Conservation (phyloP, 176 grass and related monocot species). For the Hsuehochloa calcarea region DNA sequence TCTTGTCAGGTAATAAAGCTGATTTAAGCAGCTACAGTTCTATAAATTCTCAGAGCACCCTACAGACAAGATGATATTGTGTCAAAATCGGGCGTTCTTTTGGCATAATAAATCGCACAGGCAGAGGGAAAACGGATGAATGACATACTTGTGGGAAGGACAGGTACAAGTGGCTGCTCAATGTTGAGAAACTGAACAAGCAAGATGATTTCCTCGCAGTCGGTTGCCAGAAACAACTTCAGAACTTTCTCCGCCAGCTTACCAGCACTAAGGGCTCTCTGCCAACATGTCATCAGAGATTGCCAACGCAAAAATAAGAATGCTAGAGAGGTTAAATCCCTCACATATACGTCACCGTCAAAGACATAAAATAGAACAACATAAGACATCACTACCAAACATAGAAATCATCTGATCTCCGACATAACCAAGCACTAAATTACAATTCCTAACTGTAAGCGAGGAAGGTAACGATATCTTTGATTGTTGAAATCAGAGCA, state of each 20-base stretch:
- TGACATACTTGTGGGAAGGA: slow-evolving; percentile 78
- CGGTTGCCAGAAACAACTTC: slow-evolving; percentile 76
- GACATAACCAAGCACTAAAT: background rate
- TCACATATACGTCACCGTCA: background rate
- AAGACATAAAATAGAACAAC: background rate
- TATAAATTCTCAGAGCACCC: slow-evolving; percentile 96
- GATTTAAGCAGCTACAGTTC: slow-evolving; percentile 1
- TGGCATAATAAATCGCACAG: background rate
- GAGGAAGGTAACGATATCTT: too few relatives aligned
- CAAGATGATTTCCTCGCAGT: slow-evolving; percentile 66
- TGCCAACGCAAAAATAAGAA: background rate
- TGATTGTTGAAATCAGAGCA: too few relatives aligned
- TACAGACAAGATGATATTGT: slow-evolving; percentile 30
- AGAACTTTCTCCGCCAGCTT: slow-evolving; percentile 87
- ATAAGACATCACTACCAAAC: background rate
- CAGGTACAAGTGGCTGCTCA: slow-evolving; percentile 55
- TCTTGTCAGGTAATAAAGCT: slow-evolving; percentile 39
- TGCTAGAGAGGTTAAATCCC: background rate
- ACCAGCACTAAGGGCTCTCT: slow-evolving; percentile 83
- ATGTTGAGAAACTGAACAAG: slow-evolving; percentile 73
- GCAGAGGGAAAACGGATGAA: background rate
- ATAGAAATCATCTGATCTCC: background rate
- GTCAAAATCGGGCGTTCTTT: slow-evolving; percentile 29
- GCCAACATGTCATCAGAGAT: background rate
- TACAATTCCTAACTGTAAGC: background rate